A percentile compares a stretch with the other conserved stretches of the same genome.
These are phyloP conservation scores for Climacium dendroides DNA, from an alignment of 225 moss, liverwort and hornwort genomes.

Conservation along the genomic window DNA sequence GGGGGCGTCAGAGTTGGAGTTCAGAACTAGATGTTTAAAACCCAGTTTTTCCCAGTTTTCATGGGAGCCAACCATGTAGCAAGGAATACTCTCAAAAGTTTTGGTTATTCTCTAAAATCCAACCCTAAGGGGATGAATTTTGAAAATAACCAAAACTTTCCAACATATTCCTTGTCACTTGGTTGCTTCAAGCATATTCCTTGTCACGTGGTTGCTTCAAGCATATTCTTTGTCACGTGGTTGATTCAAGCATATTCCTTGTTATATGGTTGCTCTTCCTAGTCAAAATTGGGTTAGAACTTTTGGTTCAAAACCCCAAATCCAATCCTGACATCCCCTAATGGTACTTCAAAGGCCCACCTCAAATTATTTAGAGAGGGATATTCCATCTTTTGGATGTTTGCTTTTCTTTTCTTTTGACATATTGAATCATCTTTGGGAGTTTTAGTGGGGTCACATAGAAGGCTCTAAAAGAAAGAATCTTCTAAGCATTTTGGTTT, in stretches of 20 bases:
- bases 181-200: no score
- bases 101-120: neutral
- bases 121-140: fast-evolving
- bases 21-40: neutral
- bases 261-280: no score
- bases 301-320: neutral
- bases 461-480: neutral
- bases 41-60: neutral
- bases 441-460: no score
- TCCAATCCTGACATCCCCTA: fast-evolving
- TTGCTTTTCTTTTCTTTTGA: neutral
- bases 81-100: neutral
- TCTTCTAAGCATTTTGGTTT: neutral
- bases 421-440: neutral
- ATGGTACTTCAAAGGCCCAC: neutral
- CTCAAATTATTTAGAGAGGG: neutral
- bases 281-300: neutral
- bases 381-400: neutral
- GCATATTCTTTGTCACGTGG: no score
- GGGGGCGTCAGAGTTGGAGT: neutral
- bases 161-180: neutral
- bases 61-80: no score
- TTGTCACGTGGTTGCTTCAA: no score
- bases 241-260: no score
- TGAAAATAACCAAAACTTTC: neutral